phyloP scores from a whole-genome alignment of 2,329 filamentous ascomycete species.

The Madurella mycetomatis region DNA sequence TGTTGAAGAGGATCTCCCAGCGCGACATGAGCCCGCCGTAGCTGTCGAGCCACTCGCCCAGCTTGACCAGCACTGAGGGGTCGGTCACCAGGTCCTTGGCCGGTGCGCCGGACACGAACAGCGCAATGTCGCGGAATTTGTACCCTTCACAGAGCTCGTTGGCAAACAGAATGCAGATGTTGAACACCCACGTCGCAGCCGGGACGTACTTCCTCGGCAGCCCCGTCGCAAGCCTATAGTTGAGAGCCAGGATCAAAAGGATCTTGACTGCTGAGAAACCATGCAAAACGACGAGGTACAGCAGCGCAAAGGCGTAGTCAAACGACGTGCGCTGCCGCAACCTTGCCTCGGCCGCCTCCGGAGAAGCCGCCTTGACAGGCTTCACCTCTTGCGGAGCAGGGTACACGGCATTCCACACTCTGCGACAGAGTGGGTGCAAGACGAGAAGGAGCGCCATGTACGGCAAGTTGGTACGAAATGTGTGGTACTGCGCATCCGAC shows the following conservation, averaged over 20 bases:
- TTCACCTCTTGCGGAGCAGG: conserved; percentile 32
- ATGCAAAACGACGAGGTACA: conserved; percentile 77
- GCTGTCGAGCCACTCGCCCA: conserved; percentile 70
- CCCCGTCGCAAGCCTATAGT: conserved; percentile 70
- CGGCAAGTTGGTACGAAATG: conserved; percentile 81
- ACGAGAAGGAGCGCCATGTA: conserved; percentile 70
- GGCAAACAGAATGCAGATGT: conserved; percentile 77
- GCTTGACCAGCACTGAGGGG: conserved; percentile 45
- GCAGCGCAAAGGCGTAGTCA: conserved; percentile 73
- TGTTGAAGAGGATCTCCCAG: conserved; percentile 98
- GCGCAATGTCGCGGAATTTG: conserved; percentile 59
- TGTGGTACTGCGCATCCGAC: conserved; percentile 81
- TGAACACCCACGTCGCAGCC: conserved; percentile 81
- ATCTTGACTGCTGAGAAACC: conserved; percentile 84
- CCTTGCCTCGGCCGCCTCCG: conserved; percentile 50
- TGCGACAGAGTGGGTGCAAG: conserved; percentile 74
- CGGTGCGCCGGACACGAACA: conserved; percentile 41
- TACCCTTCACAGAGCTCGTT: conserved; percentile 85
- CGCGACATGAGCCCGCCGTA: conserved; percentile 79
- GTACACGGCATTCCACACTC: conserved; percentile 59
- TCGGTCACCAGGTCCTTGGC: conserved; percentile 30
- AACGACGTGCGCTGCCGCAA: conserved; percentile 71
- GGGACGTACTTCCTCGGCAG: conserved; percentile 70
- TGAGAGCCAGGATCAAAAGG: conserved; percentile 70
- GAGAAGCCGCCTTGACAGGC: conserved; percentile 10